Evolutionary conservation across 176 grass and related monocot genomes (phyloP).

Genomic region (Rhynchospora breviuscula): DNA sequence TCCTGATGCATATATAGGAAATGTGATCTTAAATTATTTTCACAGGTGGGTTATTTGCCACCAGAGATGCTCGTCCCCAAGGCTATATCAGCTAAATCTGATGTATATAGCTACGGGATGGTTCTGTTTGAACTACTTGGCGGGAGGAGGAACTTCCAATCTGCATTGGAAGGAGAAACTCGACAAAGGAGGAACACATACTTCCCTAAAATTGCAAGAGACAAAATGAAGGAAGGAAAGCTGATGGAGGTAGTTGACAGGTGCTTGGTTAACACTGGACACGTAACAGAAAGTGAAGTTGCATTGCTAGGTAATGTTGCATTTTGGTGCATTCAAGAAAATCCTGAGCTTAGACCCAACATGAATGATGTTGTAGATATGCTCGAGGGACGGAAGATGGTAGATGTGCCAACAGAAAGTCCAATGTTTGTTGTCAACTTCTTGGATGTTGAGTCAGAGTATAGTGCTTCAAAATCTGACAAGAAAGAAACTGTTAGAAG

Average conservation of each 20-base stretch:
- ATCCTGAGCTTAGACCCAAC: slow-evolving; percentile 27
- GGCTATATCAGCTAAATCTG: slow-evolving; percentile 34
- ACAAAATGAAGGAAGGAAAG: slow-evolving; percentile 27
- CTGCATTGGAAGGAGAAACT: not conserved
- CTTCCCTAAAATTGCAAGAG: slow-evolving; percentile 27
- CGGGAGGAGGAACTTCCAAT: slow-evolving; percentile 33
- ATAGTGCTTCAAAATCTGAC: not conserved
- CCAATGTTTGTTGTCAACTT: slow-evolving; percentile 26
- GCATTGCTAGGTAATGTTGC: slow-evolving; percentile 16
- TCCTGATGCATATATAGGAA: not conserved
- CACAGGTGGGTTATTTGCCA: slow-evolving; percentile 36
- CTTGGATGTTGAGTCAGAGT: not conserved
- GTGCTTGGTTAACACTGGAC: slow-evolving; percentile 14
- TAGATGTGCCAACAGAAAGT: slow-evolving; percentile 22
- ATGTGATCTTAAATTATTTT: not conserved
- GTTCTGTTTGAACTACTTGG: slow-evolving; percentile 47
- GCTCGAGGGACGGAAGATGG: slow-evolving; percentile 12
- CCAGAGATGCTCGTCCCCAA: slow-evolving; percentile 39
- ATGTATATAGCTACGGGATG: slow-evolving; percentile 67
- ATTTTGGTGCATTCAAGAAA: slow-evolving; percentile 34
- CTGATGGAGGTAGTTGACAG: slow-evolving; percentile 42
- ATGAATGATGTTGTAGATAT: slow-evolving; percentile 24
- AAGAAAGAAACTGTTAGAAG: not conserved
- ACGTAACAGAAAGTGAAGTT: slow-evolving; percentile 21
- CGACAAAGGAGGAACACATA: not conserved